Conservation (phyloP, 331 rosid species). For the Quercus lobata region DNA sequence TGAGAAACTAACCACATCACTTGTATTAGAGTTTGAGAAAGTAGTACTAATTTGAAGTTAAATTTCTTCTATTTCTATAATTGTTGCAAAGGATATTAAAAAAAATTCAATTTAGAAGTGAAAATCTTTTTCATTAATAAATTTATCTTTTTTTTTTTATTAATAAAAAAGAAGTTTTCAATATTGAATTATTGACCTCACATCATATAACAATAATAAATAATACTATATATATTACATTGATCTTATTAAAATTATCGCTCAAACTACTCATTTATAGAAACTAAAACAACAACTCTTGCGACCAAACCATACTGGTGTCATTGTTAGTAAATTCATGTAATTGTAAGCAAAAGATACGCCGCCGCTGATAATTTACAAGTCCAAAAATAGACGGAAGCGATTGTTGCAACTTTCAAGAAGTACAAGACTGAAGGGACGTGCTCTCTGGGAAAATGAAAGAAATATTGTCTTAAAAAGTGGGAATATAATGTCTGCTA, state of each 20-base stretch:
- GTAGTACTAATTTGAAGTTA: no score
- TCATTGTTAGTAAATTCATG: neutral
- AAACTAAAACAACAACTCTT: fast-evolving
- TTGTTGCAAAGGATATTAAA: no score
- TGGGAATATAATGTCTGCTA: neutral
- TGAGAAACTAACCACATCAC: no score
- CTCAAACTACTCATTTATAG: fast-evolving
- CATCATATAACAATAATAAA: fast-evolving
- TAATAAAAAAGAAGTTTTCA: fast-evolving
- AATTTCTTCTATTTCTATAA: no score
- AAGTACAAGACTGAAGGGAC: neutral
- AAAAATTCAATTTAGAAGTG: no score
- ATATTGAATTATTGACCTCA: fast-evolving
- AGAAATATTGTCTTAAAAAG: neutral
- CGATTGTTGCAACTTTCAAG: neutral
- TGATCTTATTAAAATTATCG: fast-evolving
- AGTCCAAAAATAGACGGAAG: neutral
- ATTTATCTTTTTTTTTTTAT: no score
- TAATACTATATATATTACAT: fast-evolving
- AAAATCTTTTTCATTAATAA: no score
- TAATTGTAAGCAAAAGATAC: neutral
- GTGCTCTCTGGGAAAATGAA: neutral
- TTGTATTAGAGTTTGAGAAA: no score
- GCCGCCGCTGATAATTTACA: neutral
- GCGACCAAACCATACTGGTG: fast-evolving